Evolutionary conservation across 2,329 filamentous ascomycete genomes (phyloP).

Genomic region (Zasmidium cellare): DNA sequence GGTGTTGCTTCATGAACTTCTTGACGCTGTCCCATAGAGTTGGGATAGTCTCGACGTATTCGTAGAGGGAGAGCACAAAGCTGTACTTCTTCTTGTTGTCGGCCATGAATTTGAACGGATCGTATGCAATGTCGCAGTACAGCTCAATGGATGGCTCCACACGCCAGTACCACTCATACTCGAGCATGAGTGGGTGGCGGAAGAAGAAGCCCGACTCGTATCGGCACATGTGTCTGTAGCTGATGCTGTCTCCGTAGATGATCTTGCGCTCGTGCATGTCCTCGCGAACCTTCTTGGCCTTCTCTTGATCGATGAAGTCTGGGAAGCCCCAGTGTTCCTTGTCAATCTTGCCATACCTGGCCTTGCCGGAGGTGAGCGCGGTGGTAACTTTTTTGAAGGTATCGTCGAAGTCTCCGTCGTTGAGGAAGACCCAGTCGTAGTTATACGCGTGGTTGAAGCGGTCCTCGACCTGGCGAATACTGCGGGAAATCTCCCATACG

Average conservation of each 20-base stretch:
- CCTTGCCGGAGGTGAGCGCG: conserved; percentile 87
- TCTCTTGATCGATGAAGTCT: conserved; percentile 91
- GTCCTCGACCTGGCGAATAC: conserved; percentile 94
- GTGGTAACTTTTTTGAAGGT: conserved; percentile 90
- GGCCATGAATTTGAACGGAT: conserved; percentile 95
- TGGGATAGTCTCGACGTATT: conserved; percentile 94
- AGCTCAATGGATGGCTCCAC: conserved; percentile 97
- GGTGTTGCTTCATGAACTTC: conserved; percentile 88
- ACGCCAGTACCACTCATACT: conserved; percentile 99
- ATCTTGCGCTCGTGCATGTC: conserved; percentile 94
- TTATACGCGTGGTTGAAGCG: conserved; percentile 96
- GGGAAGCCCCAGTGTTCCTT: conserved; percentile 97
- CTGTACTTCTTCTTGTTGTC: conserved; percentile 98
- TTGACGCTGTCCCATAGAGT: conserved; percentile 94
- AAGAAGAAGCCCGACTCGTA: conserved; percentile 99
- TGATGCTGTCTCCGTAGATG: conserved; percentile 96
- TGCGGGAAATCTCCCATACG: conserved; percentile 94
- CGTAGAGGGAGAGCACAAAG: conserved; percentile 92
- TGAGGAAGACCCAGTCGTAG: conserved; percentile 99
- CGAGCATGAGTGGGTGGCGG: conserved; percentile 86
- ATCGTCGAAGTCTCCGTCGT: conserved; percentile 91
- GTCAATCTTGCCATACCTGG: conserved; percentile 85
- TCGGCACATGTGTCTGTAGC: conserved; percentile 98
- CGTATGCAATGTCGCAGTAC: conserved; percentile 92
- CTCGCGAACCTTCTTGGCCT: conserved; percentile 83